These are phyloP conservation scores for Dittrichia graveolens DNA, from an alignment of 129 eudicot genomes.

Conservation along the genomic window DNA sequence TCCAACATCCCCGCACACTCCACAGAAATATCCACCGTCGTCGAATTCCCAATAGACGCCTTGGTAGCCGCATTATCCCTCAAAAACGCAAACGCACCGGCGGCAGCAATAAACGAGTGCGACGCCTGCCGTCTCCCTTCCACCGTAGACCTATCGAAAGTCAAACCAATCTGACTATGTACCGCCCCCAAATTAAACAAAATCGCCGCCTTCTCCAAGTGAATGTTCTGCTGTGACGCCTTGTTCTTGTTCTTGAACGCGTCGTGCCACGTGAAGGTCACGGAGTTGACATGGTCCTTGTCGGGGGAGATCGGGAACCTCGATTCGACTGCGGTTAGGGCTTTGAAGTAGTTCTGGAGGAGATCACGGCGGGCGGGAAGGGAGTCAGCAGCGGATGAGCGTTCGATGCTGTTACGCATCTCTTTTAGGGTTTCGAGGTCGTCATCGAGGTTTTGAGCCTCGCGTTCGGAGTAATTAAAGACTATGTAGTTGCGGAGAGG, in stretches of 20 bases:
- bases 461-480: conserved; percentile 89
- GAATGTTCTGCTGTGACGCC: conserved; percentile 79
- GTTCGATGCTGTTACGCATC: conserved; percentile 59
- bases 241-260: conserved; percentile 72
- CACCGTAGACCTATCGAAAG: conserved; percentile 63
- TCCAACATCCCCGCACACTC: conserved; percentile 99
- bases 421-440: conserved; percentile 84
- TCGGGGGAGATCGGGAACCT: conserved; percentile 88
- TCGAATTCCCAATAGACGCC: conserved; percentile 72
- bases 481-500: conserved; percentile 91
- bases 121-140: conserved; percentile 88
- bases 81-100: conserved; percentile 84
- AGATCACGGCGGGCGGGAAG: conserved; percentile 81
- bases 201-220: conserved; percentile 89
- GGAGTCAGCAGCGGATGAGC: conserved; percentile 50
- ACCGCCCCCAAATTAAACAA: conserved; percentile 94
- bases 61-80: conserved; percentile 80
- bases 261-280: conserved; percentile 86
- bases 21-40: conserved; percentile 75
- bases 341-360: conserved; percentile 66
- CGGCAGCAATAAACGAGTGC: conserved; percentile 79
- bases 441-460: conserved; percentile 91
- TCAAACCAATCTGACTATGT: conserved; percentile 81
- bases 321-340: conserved; percentile 78
- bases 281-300: conserved; percentile 68